Conservation (phyloP, 2,329 filamentous ascomycete genomes). For the Volutella citrinella region DNA sequence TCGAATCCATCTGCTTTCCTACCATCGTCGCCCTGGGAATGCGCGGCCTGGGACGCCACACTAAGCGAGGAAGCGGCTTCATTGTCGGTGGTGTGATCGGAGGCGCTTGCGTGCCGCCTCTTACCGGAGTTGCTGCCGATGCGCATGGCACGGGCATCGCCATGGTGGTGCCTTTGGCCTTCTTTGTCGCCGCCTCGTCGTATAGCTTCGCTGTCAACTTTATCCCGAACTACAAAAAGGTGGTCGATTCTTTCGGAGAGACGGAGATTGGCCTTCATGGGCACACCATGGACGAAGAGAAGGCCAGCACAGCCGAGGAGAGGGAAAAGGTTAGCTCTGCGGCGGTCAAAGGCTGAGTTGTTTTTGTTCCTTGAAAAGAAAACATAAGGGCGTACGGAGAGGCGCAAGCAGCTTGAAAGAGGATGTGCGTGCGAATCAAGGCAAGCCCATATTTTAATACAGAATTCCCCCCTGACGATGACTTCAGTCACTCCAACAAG, state of each 20-base stretch:
- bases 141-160: slow-evolving; percentile 55
- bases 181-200: slow-evolving; percentile 54
- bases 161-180: slow-evolving; percentile 64
- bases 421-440: no score
- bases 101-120: slow-evolving; percentile 70
- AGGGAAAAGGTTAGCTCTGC: slow-evolving; percentile 6
- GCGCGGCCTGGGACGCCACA: slow-evolving; percentile 71
- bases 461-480: no score
- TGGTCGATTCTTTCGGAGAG: slow-evolving; percentile 56
- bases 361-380: no score
- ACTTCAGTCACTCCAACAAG: no score
- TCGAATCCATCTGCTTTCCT: slow-evolving; percentile 78
- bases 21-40: slow-evolving; percentile 78
- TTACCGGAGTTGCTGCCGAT: slow-evolving; percentile 68
- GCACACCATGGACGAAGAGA: slow-evolving; percentile 26
- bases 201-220: slow-evolving; percentile 66
- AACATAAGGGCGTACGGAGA: no score
- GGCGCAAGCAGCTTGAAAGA: no score
- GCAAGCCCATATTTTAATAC: no score
- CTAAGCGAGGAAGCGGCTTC: slow-evolving; percentile 71
- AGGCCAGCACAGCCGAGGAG: slow-evolving; percentile 14
- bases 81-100: slow-evolving; percentile 68
- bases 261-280: slow-evolving; percentile 40
- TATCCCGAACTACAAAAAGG: slow-evolving; percentile 57
- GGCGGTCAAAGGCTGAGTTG: no score